Evolutionary conservation across 2,329 filamentous ascomycete species (phyloP).

Genomic region (Metarhizium rileyi): DNA sequence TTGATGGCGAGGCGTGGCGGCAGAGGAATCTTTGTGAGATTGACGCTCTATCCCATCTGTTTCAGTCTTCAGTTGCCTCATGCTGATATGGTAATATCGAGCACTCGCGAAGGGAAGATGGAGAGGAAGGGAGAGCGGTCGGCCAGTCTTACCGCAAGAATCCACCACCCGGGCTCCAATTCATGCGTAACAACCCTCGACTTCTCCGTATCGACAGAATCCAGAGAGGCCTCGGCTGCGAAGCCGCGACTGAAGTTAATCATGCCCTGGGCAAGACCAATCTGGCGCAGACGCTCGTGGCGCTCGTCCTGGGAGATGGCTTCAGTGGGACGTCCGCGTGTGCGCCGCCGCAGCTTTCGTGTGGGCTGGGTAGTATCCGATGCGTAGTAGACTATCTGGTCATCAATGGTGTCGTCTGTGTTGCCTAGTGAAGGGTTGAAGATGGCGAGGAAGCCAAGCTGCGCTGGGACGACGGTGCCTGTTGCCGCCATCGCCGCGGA

Average conservation of each 20-base stretch:
- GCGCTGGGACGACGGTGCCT: constrained; percentile 50
- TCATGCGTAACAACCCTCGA: constrained; percentile 76
- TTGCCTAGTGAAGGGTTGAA: constrained; percentile 78
- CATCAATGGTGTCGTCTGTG: constrained; percentile 48
- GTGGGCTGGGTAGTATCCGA: constrained; percentile 41
- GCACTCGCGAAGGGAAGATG: too few species aligned
- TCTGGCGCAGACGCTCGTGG: constrained; percentile 83
- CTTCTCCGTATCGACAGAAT: constrained; percentile 86
- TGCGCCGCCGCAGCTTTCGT: constrained; percentile 31
- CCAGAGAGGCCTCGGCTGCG: constrained; percentile 64
- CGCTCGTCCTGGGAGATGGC: constrained; percentile 51
- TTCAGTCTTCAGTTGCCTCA: not conserved
- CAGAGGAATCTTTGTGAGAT: constrained; percentile 63
- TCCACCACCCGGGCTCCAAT: constrained; percentile 89
- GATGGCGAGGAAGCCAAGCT: constrained; percentile 83
- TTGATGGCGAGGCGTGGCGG: constrained; percentile 41
- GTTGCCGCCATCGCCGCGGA: constrained; percentile 9
- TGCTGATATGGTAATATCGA: not conserved
- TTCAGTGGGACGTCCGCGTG: constrained; percentile 31
- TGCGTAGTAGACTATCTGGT: constrained; percentile 92
- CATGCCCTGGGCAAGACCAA: constrained; percentile 95
- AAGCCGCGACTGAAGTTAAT: constrained; percentile 87
- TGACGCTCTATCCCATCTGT: constrained; percentile 38
- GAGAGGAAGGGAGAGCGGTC: not conserved
- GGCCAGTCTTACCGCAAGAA: constrained; percentile 63